A percentile compares a stretch with the other conserved stretches of the same genome.
phyloP scores from a whole-genome alignment of 192 early-diverging fungal genomes.

The Coemansia sp. region DNA sequence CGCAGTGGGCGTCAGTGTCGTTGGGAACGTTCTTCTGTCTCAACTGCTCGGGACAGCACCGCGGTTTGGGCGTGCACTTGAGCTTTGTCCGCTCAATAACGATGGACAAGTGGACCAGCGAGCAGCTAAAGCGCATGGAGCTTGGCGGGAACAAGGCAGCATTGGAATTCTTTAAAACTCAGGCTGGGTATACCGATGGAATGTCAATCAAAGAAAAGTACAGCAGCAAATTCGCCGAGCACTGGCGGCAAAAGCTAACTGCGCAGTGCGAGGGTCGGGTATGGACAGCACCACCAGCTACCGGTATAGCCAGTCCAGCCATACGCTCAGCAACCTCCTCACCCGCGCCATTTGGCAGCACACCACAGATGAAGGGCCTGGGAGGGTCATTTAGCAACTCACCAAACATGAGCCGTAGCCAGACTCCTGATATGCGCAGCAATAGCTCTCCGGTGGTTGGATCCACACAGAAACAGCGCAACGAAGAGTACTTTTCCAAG shows the following conservation, averaged over 20 bases:
- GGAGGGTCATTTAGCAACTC: slow-evolving; percentile 15
- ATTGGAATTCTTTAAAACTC: slow-evolving; percentile 79
- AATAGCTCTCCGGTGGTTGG: slow-evolving; percentile 10
- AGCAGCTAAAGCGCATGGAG: slow-evolving; percentile 94
- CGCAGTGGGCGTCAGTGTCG: slow-evolving; percentile 89
- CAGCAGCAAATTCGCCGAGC: slow-evolving; percentile 76
- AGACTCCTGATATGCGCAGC: slow-evolving; percentile 29
- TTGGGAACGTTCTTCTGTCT: slow-evolving; percentile 96
- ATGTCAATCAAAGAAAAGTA: slow-evolving; percentile 88
- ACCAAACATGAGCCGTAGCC: slow-evolving; percentile 24
- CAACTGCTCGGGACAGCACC: slow-evolving; percentile 89
- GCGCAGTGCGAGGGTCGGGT: slow-evolving; percentile 65
- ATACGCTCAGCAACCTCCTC: slow-evolving; percentile 28
- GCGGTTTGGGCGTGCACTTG: slow-evolving; percentile 76
- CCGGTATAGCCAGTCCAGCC: slow-evolving; percentile 23
- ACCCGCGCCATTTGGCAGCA: slow-evolving; percentile 23
- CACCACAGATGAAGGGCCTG: slow-evolving; percentile 55
- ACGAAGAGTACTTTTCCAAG: slow-evolving; percentile 78
- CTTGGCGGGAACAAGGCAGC: slow-evolving; percentile 88
- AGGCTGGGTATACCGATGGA: slow-evolving; percentile 70
- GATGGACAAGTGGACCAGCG: slow-evolving; percentile 97
- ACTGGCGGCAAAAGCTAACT: slow-evolving; percentile 87
- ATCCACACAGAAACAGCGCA: slow-evolving; percentile 60
- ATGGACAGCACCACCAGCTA: slow-evolving; percentile 41
- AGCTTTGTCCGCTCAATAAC: slow-evolving; percentile 98